Base-by-base conservation (phyloP, 2,329 filamentous ascomycete species). In the Calonectria multiphialidica region DNA sequence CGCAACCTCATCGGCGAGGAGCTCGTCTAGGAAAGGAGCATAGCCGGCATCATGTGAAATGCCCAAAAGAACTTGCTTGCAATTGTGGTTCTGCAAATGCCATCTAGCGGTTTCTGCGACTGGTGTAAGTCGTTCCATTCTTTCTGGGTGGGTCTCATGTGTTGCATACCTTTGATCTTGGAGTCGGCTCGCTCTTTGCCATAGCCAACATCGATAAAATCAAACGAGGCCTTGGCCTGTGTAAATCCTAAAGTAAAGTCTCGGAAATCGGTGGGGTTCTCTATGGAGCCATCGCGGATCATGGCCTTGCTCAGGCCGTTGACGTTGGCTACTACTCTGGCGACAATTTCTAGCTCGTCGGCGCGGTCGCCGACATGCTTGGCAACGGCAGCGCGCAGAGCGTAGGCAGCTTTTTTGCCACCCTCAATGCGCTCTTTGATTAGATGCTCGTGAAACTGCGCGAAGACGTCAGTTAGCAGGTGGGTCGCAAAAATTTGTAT, bases 21-120 rank as follows among this genome's bases (percentile, higher is more conserved):
- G 81, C 71, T 90, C 87, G 75, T 90, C 87, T 23, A 93, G 81
- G 74, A 92, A 90, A 10, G 90, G 87, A 5, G 89, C 89, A 76
- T 92, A 93, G 9, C 87, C 87, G 30, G 89, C 85, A 77, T 93
- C 90, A 76, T 92, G 90, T 2, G 90, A 91, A 63, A 92, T 86
- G 55, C 91, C 91, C 42, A 93, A 83, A 40, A 92, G 81, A 59
- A 93, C 85, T 75, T 91, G 88, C 77, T 88, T 90, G 84, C 91
- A 93, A 78, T 91, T 92, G 74, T 86, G 82, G 72, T 92, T 92
- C 75, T 86, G 84, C 57, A 93, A 82, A 80, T 93, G 87, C 87
- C 90, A 92, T 57, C 85, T 83, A 10, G 89, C 84, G 23, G 81
- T 84, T 80, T 90, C 89, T 90, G 73, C 18, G 18, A 37, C 3